Evolutionary conservation across 805 yeast species (phyloP).

Genomic region (Candida sanyiensis): DNA sequence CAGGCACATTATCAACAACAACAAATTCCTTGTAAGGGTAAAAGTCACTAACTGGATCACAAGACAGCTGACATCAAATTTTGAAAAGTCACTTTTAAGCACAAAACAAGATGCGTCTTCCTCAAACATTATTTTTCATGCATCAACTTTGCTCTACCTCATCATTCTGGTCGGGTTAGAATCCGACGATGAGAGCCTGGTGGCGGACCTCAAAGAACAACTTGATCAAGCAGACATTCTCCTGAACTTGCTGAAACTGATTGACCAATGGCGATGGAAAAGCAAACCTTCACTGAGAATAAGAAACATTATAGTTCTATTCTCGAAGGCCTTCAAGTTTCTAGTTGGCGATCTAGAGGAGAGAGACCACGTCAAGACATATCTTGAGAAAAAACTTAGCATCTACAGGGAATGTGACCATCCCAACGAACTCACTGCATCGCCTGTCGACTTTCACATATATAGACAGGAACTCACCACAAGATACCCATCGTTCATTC

Average conservation of each 20-base stretch:
- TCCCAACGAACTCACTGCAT: conserved; percentile 41
- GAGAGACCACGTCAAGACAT: conserved; percentile 39
- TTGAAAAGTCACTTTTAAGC: conserved; percentile 6
- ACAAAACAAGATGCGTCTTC: conserved; percentile 6
- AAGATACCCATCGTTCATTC: conserved; percentile 66
- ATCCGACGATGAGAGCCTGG: conserved; percentile 2
- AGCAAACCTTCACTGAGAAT: conserved; percentile 40
- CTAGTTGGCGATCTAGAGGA: conserved; percentile 55
- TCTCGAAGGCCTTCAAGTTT: conserved; percentile 49
- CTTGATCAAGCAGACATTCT: conserved; percentile 36
- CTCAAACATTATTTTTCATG: conserved; percentile 15
- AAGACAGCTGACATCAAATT: conserved; percentile 6
- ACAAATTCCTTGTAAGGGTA: conserved; percentile 7
- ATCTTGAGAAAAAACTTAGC: conserved; percentile 38
- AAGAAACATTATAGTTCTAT: conserved; percentile 48
- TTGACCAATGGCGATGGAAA: conserved; percentile 67
- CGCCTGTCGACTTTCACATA: conserved; percentile 81
- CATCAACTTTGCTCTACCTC: conserved; percentile 14
- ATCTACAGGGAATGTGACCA: conserved; percentile 22
- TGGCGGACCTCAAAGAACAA: conserved; percentile 6
- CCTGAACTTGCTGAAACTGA: conserved; percentile 37
- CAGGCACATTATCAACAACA: conserved; percentile 9
- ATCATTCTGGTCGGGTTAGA: conserved; percentile 10
- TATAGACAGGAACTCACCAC: conserved; percentile 69
- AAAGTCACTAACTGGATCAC: conserved; percentile 10